These are phyloP conservation scores for Cercospora sp. DNA, from an alignment of 2,329 filamentous ascomycete genomes.

Conservation along the genomic window DNA sequence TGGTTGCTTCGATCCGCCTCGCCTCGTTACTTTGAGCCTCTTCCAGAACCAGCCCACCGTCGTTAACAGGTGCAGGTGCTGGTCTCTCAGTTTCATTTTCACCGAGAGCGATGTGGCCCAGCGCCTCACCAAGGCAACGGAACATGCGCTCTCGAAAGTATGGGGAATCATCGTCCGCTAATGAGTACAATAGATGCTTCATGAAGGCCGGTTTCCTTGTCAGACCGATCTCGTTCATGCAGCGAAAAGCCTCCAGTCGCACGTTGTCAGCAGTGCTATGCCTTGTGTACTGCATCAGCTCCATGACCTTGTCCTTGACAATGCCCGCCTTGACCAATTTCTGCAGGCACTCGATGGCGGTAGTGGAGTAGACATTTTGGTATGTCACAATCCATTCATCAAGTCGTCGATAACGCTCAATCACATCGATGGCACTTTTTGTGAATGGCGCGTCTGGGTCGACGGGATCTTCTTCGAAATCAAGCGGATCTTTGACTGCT, in stretches of 20 bases:
- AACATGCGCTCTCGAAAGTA: slow-evolving; percentile 57
- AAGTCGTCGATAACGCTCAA: slow-evolving; percentile 63
- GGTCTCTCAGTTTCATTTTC: slow-evolving; percentile 41
- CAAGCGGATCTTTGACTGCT: slow-evolving; percentile 24
- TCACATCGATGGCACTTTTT: slow-evolving; percentile 59
- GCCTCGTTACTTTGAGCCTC: slow-evolving; percentile 54
- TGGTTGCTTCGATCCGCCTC: slow-evolving; percentile 55
- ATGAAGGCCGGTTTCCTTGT: slow-evolving; percentile 54
- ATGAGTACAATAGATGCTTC: slow-evolving; percentile 57
- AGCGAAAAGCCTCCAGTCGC: slow-evolving; percentile 59
- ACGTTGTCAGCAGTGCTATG: slow-evolving; percentile 61
- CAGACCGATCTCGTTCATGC: slow-evolving; percentile 57
- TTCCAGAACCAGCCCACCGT: slow-evolving; percentile 56
- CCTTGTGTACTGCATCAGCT: slow-evolving; percentile 63
- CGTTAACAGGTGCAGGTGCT: slow-evolving; percentile 39
- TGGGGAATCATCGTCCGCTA: slow-evolving; percentile 59
- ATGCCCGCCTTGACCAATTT: slow-evolving; percentile 56
- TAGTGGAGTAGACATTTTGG: slow-evolving; percentile 63
- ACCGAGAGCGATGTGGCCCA: slow-evolving; percentile 62
- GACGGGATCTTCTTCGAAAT: slow-evolving; percentile 45
- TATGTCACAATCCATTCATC: slow-evolving; percentile 68
- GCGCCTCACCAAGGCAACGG: slow-evolving; percentile 53
- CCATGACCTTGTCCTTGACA: slow-evolving; percentile 54
- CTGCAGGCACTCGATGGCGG: slow-evolving; percentile 60
- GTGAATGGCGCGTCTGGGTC: slow-evolving; percentile 56